phyloP scores from a whole-genome alignment of 73 alveolate genomes.

The Paramecium octaurelia region DNA sequence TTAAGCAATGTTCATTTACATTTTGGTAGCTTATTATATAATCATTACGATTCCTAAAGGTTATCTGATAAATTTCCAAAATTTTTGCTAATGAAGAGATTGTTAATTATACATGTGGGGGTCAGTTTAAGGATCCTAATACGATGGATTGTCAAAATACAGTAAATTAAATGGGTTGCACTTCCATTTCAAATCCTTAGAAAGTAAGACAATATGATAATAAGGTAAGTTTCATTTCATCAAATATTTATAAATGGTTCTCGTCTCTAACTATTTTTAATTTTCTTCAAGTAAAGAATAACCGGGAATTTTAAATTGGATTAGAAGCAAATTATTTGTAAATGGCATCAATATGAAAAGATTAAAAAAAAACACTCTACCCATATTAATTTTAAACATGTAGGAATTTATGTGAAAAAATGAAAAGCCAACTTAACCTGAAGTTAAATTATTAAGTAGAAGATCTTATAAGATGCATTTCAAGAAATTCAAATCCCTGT shows the following conservation, averaged over 20 bases:
- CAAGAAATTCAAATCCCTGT: slow-evolving; percentile 44
- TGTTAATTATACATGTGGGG: neutral
- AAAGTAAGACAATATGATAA: neutral
- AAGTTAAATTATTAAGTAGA: slow-evolving; percentile 81
- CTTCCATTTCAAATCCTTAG: neutral
- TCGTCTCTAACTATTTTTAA: neutral
- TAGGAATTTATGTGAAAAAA: slow-evolving; percentile 2
- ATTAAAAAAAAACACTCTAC: neutral
- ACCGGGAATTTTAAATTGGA: slow-evolving; percentile 36
- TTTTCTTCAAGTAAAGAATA: neutral
- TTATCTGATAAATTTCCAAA: neutral
- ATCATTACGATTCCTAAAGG: too few relatives aligned
- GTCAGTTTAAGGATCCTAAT: neutral
- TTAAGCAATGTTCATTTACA: neutral
- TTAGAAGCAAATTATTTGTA: slow-evolving; percentile 4
- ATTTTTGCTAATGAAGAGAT: neutral
- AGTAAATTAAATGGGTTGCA: neutral
- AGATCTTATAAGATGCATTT: slow-evolving; percentile 61
- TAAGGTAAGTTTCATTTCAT: slow-evolving; percentile 14
- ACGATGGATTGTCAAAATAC: neutral
- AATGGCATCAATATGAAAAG: slow-evolving; percentile 23
- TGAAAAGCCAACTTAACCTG: slow-evolving; percentile 69
- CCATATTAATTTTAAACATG: neutral
- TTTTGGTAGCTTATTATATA: too few relatives aligned
- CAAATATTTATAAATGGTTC: slow-evolving; percentile 36